phyloP scores from a whole-genome alignment of 2,329 filamentous ascomycete genomes.

The Xylaria sp. region DNA sequence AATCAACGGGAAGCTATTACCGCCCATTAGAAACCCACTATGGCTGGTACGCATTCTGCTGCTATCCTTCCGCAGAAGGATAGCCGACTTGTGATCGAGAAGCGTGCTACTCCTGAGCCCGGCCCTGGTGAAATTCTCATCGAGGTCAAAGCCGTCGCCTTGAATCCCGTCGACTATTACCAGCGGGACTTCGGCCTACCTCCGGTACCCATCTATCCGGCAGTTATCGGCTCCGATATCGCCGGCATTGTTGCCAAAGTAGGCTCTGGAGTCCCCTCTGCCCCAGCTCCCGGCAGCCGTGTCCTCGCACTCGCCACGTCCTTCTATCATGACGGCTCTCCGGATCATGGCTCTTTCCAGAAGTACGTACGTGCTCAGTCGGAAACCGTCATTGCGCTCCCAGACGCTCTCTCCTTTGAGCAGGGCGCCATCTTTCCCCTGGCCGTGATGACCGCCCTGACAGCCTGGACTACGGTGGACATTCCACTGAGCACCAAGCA shows the following conservation, averaged over 20 bases:
- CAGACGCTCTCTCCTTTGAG: background rate
- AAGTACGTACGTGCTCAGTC: background rate
- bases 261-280: background rate
- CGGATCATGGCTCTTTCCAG: background rate
- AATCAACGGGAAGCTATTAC: background rate
- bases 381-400: background rate
- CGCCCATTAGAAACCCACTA: background rate
- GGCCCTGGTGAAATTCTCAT: background rate
- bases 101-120: background rate
- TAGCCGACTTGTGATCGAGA: background rate
- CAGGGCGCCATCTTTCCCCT: background rate
- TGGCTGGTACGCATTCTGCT: background rate
- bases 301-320: background rate
- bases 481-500: slow-evolving; percentile 10
- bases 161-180: background rate
- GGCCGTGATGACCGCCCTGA: slow-evolving; percentile 1
- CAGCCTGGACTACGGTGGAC: slow-evolving; percentile 5
- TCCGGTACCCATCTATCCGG: background rate
- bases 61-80: slow-evolving; percentile 1
- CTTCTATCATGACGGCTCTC: background rate
- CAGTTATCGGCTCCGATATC: background rate
- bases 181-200: background rate
- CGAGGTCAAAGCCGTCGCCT: background rate
- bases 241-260: background rate
- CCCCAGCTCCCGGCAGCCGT: background rate